Evolutionary conservation across 2,329 filamentous ascomycete species (phyloP).

Genomic region (Fusarium citri): DNA sequence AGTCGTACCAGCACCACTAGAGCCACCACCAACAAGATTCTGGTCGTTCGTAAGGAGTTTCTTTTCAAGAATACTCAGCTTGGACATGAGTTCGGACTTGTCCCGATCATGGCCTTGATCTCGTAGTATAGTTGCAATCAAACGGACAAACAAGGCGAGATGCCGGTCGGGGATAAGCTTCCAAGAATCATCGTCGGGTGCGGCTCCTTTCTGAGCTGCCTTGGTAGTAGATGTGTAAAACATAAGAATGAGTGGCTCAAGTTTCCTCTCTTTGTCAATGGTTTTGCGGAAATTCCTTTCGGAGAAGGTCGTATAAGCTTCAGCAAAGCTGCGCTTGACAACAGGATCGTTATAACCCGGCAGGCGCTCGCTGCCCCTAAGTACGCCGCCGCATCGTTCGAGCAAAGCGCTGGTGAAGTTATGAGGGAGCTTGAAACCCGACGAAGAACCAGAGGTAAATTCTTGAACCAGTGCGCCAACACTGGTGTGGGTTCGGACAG

Average conservation of each 20-base stretch:
- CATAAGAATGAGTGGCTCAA: constrained; percentile 92
- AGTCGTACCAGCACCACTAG: constrained; percentile 58
- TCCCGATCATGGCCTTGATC: constrained; percentile 88
- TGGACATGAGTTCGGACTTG: constrained; percentile 82
- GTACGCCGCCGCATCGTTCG: constrained; percentile 82
- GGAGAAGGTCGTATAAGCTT: constrained; percentile 93
- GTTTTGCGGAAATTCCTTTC: constrained; percentile 87
- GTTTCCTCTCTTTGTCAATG: constrained; percentile 92
- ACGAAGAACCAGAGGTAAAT: constrained; percentile 69
- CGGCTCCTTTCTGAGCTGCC: constrained; percentile 79
- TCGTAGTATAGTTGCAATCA: constrained; percentile 82
- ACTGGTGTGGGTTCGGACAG: constrained; percentile 73
- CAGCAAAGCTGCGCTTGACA: constrained; percentile 93
- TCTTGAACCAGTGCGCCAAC: constrained; percentile 91
- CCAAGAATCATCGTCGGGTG: constrained; percentile 85
- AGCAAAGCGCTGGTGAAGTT: constrained; percentile 64
- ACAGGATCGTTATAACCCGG: constrained; percentile 91
- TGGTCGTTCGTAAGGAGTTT: constrained; percentile 95
- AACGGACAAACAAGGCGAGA: constrained; percentile 90
- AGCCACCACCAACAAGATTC: constrained; percentile 68
- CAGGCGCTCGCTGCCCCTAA: constrained; percentile 84
- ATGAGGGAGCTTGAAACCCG: constrained; percentile 67
- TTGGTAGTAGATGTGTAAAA: constrained; percentile 97
- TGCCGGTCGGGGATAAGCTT: constrained; percentile 94
- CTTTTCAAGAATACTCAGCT: constrained; percentile 85